These are phyloP conservation scores for Pythium myriotylum DNA, from an alignment of 352 stramenopile species.

Conservation along the genomic window DNA sequence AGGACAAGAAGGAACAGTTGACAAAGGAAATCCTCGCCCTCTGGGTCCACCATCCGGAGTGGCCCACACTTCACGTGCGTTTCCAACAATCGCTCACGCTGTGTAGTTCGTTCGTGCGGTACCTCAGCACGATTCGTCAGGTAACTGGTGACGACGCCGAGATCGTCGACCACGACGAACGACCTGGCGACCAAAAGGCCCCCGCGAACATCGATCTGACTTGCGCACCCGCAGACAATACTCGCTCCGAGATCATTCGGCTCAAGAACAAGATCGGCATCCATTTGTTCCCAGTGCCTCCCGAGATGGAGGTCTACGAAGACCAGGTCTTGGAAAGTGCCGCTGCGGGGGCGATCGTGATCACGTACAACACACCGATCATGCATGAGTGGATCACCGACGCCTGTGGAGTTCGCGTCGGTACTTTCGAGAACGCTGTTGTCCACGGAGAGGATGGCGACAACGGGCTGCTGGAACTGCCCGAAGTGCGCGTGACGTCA, in stretches of 20 bases:
- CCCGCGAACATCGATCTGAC: constrained; percentile 60
- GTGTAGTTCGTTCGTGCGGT: constrained; percentile 51
- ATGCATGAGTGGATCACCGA: constrained; percentile 79
- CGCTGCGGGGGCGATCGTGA: constrained; percentile 53
- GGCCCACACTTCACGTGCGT: constrained; percentile 64
- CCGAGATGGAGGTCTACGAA: constrained; percentile 56
- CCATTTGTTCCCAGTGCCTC: constrained; percentile 66
- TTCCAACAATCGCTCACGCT: constrained; percentile 52
- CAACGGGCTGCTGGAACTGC: constrained; percentile 36
- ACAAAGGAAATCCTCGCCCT: constrained; percentile 60
- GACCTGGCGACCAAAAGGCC: constrained; percentile 15
- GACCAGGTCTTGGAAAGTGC: constrained; percentile 56
- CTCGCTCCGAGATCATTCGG: constrained; percentile 37
- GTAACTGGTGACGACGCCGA: constrained; percentile 30
- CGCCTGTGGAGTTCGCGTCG: constrained; percentile 52
- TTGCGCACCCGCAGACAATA: constrained; percentile 49
- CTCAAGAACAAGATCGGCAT: constrained; percentile 70
- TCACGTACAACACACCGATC: constrained; percentile 71
- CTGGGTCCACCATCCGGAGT: constrained; percentile 63
- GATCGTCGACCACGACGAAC: constrained; percentile 22
- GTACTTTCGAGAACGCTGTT: constrained; percentile 45
- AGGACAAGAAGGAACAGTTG: constrained; percentile 64
- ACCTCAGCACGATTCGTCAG: constrained; percentile 44
- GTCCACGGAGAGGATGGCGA: background rate
- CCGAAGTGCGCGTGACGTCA: constrained; percentile 48